These are phyloP conservation scores for Solanum sejunctum DNA, from an alignment of 257 asterid species.

Conservation along the genomic window DNA sequence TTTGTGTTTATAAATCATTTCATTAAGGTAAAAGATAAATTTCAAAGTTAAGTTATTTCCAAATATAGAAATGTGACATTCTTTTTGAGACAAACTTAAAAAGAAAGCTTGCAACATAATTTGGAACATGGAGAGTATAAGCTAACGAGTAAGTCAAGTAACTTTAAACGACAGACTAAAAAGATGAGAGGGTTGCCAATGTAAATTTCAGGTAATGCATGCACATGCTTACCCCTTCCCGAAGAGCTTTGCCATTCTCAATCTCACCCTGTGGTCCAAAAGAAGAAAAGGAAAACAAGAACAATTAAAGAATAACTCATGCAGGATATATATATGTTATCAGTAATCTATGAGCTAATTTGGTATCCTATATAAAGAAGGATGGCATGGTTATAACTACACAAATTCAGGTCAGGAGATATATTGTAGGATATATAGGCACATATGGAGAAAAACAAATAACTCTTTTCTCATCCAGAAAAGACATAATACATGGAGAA, in stretches of 20 bases:
- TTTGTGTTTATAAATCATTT: neutral
- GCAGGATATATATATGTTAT: neutral
- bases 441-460: neutral
- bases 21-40: neutral
- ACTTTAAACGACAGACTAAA: neutral
- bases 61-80: neutral
- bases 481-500: neutral
- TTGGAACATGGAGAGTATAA: neutral
- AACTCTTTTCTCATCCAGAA: neutral
- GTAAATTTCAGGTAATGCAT: neutral
- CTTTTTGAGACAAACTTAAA: neutral
- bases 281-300: neutral
- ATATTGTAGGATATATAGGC: neutral
- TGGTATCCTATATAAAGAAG: neutral
- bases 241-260: conserved; percentile 72
- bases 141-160: neutral
- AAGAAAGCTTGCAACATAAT: neutral
- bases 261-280: conserved; percentile 55
- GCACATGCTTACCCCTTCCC: conserved; percentile 77
- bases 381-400: neutral
- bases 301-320: neutral
- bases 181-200: neutral
- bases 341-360: neutral
- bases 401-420: neutral
- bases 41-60: neutral